These are phyloP conservation scores for Metschnikowia amazonensis DNA, from an alignment of 805 yeast genomes.

Conservation along the genomic window DNA sequence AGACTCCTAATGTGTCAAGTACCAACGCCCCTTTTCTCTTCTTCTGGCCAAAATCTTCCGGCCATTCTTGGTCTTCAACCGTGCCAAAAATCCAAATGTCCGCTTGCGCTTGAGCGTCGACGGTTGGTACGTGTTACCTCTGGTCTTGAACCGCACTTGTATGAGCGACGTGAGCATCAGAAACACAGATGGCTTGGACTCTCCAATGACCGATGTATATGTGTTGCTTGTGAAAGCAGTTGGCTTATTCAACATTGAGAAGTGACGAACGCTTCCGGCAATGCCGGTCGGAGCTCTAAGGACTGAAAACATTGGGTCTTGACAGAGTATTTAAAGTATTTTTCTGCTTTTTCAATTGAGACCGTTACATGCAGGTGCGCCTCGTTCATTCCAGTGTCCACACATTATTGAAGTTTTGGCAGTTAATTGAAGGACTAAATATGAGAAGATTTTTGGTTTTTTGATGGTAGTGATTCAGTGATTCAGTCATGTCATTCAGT, in stretches of 20 bases:
- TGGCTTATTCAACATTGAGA: constrained; percentile 14
- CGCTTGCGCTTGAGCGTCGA: constrained; percentile 87
- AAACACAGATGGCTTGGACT: constrained; percentile 11
- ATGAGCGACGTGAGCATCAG: constrained; percentile 34
- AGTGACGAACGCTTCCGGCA: constrained; percentile 9
- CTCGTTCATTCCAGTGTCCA: too few relatives aligned
- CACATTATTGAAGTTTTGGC: too few relatives aligned
- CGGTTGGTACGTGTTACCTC: constrained; percentile 96
- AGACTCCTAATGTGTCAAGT: constrained; percentile 70
- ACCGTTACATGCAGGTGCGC: not conserved
- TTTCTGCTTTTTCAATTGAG: not conserved
- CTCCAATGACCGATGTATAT: constrained; percentile 5
- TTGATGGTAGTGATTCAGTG: too few relatives aligned
- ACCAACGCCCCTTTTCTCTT: constrained; percentile 91
- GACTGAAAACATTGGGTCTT: constrained; percentile 2
- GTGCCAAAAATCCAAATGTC: constrained; percentile 82
- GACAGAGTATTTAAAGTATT: not conserved
- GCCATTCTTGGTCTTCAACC: constrained; percentile 71
- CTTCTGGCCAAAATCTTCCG: constrained; percentile 75
- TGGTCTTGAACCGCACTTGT: constrained; percentile 72
- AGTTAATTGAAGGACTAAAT: too few relatives aligned
- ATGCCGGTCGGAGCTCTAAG: not conserved
- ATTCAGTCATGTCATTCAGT: too few relatives aligned
- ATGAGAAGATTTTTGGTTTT: too few relatives aligned
- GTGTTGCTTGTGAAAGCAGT: not conserved